phyloP scores from a whole-genome alignment of 2,329 filamentous ascomycete species.

The Madurella mycetomatis region DNA sequence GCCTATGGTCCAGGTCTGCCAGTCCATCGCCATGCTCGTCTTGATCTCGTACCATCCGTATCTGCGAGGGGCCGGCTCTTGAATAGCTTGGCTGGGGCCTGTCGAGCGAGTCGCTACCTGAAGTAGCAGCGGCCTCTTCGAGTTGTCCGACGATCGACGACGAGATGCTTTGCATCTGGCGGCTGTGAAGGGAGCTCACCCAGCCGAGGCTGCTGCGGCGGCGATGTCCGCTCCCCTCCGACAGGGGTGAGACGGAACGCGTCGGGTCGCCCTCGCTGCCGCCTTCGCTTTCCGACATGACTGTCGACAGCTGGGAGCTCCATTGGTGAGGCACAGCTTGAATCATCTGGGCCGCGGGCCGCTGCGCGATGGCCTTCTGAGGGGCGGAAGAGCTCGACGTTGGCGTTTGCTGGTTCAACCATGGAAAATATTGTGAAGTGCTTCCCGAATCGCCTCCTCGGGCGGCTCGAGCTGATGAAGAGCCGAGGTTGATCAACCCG shows the following conservation, averaged over 20 bases:
- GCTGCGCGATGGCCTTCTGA: conserved; percentile 19
- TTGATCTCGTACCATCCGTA: conserved; percentile 50
- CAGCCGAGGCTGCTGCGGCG: conserved; percentile 46
- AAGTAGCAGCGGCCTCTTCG: conserved; percentile 33
- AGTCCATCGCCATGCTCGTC: conserved; percentile 63
- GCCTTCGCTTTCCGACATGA: conserved; percentile 57
- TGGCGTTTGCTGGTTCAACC: conserved; percentile 21
- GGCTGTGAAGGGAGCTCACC: conserved; percentile 45
- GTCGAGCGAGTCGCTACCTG: conserved; percentile 46
- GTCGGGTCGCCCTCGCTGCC: conserved; percentile 46
- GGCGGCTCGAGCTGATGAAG: conserved; percentile 26
- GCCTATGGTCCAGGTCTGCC: conserved; percentile 52
- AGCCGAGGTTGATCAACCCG: conserved; percentile 37
- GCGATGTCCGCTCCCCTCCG: conserved; percentile 27
- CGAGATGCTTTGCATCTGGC: conserved; percentile 54
- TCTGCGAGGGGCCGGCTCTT: conserved; percentile 37
- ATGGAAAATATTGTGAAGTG: conserved; percentile 23
- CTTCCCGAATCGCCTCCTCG: conserved; percentile 12
- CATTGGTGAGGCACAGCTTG: conserved; percentile 53
- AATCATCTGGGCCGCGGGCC: conserved; percentile 40
- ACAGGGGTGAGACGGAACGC: conserved; percentile 43
- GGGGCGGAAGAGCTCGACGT: conserved; percentile 28
- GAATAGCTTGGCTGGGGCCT: conserved; percentile 43
- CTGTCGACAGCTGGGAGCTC: conserved; percentile 61
- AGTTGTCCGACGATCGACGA: conserved; percentile 47